Evolutionary conservation across 768 basidiomycete genomes (phyloP).

Genomic region (Cyclocybe aegerita): DNA sequence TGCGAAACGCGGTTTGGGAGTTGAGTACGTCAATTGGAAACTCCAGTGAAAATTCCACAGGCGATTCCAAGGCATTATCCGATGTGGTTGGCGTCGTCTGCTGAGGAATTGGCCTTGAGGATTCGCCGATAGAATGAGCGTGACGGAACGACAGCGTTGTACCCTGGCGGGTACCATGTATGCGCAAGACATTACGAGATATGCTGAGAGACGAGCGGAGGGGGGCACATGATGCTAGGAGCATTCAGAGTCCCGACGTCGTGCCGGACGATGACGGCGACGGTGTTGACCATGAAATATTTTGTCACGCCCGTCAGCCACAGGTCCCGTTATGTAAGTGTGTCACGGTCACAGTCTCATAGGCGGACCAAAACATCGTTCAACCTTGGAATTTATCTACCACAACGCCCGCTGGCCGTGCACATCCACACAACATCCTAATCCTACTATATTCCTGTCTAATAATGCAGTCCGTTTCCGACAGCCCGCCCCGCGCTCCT

Average conservation of each 20-base stretch:
- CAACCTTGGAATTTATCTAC: slow-evolving; percentile 8
- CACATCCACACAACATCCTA: slow-evolving; percentile 34
- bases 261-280: neutral
- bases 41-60: neutral
- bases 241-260: slow-evolving; percentile 26
- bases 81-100: no score
- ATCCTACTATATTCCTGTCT: slow-evolving; percentile 21
- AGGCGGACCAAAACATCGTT: slow-evolving; percentile 12
- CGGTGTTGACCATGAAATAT: slow-evolving; percentile 9
- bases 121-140: slow-evolving; percentile 1
- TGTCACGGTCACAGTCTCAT: slow-evolving; percentile 19
- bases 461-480: slow-evolving; percentile 39
- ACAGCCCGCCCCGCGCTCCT: slow-evolving; percentile 68
- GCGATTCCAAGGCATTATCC: neutral
- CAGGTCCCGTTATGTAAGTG: neutral
- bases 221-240: slow-evolving; percentile 32
- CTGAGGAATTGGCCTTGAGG: no score
- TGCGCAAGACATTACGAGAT: neutral
- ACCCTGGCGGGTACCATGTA: neutral
- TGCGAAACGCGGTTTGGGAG: slow-evolving; percentile 11
- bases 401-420: slow-evolving; percentile 45
- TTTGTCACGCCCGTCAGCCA: slow-evolving; percentile 4
- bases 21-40: slow-evolving; percentile 23
- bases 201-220: slow-evolving; percentile 23
- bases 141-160: slow-evolving; percentile 6